Evolutionary conservation across 352 stramenopile genomes (phyloP).

Genomic region (Heterotrichella gracilis): DNA sequence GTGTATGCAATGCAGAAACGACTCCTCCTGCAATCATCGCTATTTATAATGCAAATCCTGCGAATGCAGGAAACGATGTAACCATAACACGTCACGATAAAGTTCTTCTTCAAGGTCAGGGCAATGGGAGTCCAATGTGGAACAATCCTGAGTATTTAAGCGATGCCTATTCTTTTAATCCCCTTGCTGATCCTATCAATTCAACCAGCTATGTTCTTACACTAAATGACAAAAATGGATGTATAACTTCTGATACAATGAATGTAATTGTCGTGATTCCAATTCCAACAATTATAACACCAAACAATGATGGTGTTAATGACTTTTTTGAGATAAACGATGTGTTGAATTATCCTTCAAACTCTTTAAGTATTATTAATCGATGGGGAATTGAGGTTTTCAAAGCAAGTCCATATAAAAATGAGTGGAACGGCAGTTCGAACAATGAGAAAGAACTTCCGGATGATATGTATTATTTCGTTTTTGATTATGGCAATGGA

Average conservation of each 20-base stretch:
- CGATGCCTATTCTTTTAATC: too few species aligned
- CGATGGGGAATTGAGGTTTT: not conserved
- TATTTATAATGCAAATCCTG: too few species aligned
- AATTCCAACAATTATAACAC: not conserved
- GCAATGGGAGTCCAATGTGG: too few species aligned
- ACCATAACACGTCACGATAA: too few species aligned
- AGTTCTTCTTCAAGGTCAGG: too few species aligned
- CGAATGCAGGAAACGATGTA: too few species aligned
- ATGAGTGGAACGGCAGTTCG: not conserved
- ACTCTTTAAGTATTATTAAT: not conserved
- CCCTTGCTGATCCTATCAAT: too few species aligned
- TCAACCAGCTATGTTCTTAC: not conserved
- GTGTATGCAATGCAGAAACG: too few species aligned
- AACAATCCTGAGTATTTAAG: too few species aligned
- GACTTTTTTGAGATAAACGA: not conserved
- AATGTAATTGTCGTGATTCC: not conserved
- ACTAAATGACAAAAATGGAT: not conserved
- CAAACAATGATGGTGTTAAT: not conserved
- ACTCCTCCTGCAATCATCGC: too few species aligned
- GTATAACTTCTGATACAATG: not conserved
- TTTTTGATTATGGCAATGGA: not conserved
- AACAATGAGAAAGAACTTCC: not conserved
- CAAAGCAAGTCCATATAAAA: not conserved
- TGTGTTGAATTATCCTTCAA: not conserved
- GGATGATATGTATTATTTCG: not conserved